These are phyloP conservation scores for Letharia columbiana DNA, from an alignment of 495 filamentous ascomycete genomes.

Conservation along the genomic window DNA sequence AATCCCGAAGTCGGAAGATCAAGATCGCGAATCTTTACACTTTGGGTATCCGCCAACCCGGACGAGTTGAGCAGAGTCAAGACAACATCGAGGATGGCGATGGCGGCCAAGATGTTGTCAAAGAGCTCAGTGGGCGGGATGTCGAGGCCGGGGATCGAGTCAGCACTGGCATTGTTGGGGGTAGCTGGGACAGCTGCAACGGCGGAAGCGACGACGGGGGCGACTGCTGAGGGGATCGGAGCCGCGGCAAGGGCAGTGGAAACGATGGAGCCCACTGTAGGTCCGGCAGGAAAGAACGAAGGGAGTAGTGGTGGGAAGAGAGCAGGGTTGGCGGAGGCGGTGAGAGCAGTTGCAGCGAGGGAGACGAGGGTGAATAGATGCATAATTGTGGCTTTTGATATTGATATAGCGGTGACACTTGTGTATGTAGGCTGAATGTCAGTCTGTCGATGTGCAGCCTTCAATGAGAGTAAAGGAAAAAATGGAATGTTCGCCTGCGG, in stretches of 20 bases:
- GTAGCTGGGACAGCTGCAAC: background rate
- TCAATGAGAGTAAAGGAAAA: background rate
- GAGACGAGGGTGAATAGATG: slow-evolving; percentile 8
- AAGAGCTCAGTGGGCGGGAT: background rate
- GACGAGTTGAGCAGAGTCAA: background rate
- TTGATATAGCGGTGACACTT: background rate
- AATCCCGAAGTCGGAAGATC: background rate
- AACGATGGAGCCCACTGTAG: background rate
- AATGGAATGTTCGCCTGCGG: background rate
- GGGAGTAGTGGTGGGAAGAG: background rate
- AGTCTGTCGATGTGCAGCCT: background rate
- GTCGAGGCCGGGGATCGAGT: background rate
- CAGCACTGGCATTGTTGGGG: background rate
- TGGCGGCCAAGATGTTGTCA: background rate
- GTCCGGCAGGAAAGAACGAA: background rate
- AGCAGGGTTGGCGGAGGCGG: slow-evolving; percentile 6
- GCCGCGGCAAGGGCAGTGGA: background rate
- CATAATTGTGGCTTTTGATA: background rate
- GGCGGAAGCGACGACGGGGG: background rate
- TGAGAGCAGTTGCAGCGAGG: slow-evolving; percentile 1
- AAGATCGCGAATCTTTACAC: background rate
- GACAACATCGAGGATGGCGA: background rate
- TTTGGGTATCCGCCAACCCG: background rate
- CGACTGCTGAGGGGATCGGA: background rate
- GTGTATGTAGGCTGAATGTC: background rate